These are phyloP conservation scores for Saccharum spontaneum DNA, from an alignment of 176 grass and related monocot genomes.

Conservation along the genomic window DNA sequence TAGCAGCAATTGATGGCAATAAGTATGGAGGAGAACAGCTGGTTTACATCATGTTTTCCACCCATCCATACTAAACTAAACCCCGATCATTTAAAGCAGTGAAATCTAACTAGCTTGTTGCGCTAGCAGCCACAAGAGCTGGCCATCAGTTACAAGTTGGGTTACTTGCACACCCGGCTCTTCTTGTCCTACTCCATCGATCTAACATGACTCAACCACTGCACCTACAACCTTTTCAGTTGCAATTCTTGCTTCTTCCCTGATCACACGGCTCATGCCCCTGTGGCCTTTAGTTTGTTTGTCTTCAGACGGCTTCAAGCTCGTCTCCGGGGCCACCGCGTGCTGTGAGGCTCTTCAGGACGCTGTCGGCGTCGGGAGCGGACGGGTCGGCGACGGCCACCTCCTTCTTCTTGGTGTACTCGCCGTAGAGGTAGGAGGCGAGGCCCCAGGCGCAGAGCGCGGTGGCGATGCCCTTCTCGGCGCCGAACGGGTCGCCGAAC, in stretches of 20 bases:
- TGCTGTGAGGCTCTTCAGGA: slow-evolving; percentile 24
- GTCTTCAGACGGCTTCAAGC: slow-evolving; percentile 32
- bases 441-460: slow-evolving; percentile 81
- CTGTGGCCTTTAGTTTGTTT: background rate
- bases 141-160: background rate
- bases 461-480: slow-evolving; percentile 73
- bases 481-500: slow-evolving; percentile 75
- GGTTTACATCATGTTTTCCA: background rate
- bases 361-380: background rate
- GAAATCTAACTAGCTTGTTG: background rate
- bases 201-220: slow-evolving; percentile 31
- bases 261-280: slow-evolving; percentile 1
- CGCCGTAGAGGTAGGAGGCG: slow-evolving; percentile 82
- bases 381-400: background rate
- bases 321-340: background rate
- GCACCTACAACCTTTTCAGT: slow-evolving; percentile 20
- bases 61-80: background rate
- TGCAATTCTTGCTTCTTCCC: slow-evolving; percentile 6
- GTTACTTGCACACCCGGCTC: background rate
- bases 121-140: background rate
- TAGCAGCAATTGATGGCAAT: background rate
- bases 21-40: background rate
- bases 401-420: slow-evolving; percentile 51
- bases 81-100: background rate
- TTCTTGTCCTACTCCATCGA: slow-evolving; percentile 18